Evolutionary conservation across 164 flowering plant genomes (phyloP), one percentile per base, ranked within the genome.

Genomic region (Magnolia kwangsiensis): DNA sequence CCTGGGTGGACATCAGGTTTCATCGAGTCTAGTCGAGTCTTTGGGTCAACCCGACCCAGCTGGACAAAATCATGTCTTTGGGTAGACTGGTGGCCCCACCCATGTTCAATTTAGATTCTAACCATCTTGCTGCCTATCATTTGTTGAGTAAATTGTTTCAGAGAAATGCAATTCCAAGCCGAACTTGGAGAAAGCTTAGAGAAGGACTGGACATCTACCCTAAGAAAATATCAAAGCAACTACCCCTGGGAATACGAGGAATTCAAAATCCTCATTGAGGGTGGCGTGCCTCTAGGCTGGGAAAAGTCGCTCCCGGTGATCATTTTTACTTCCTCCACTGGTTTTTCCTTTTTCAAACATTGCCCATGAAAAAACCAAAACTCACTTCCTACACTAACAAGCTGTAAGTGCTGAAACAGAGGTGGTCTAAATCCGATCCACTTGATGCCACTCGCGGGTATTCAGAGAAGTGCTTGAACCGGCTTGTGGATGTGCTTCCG

Each of bases 401-500:
- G 19, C 55, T 31, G 7, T 37, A 19, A 14, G 18, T 49, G 8
- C 27, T 31, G 24, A 24, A 7, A 20, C 87, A 89, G 92, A 79
- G 21, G 4, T 89, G 83, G 79, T 75, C 92, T 18, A 58, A 70
- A 66, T 78, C 81, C 6, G 82, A 78, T 59, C 86, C 85, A 0
- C 81, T 70, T 27, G 91, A 89, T 79, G 92, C 94, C 7, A 89
- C 91, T 21, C 80, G 91, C 5, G 82, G 81, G 1, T 82, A 78
- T 71, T 89, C 92, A 0, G 83, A 88, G 78, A 77, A 82, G 74
- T 84, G 87, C 75, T 75, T 91, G 24, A 88, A 88, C 69, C 37
- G 75, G 0, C 85, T 89, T 16, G 87, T 84, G 0, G 84, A 83
- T 50, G 87, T 85, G 20, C 79, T 89, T 72, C 90, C 91, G 0